Percentiles rank a stretch among this genome's conserved stretches.
Conservation (phyloP, 2,329 filamentous ascomycete species). For the Talaromyces sp. region DNA sequence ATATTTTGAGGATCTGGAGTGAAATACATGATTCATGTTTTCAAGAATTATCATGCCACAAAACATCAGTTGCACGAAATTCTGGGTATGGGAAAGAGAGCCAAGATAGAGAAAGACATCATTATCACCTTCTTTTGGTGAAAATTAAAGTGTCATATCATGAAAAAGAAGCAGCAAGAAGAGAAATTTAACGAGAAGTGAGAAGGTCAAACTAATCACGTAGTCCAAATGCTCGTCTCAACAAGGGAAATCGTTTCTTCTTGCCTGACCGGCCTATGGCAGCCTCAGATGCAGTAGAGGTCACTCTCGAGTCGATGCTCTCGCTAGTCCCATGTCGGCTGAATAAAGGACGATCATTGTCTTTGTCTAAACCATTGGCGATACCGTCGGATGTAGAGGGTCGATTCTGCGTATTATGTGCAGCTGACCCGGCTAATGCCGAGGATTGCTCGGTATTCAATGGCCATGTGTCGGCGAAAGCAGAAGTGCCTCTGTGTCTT, state of each 20-base stretch:
- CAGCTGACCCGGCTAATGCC: neutral
- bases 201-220: conserved; percentile 20
- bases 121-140: neutral
- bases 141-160: neutral
- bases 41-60: neutral
- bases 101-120: neutral
- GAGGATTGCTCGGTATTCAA: neutral
- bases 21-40: neutral
- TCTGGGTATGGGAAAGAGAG: neutral
- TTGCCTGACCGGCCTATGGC: conserved; percentile 34
- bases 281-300: conserved; percentile 22
- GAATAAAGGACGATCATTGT: conserved; percentile 3
- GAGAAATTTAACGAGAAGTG: neutral
- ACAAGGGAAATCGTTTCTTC: conserved; percentile 43
- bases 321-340: conserved; percentile 11
- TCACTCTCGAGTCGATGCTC: conserved; percentile 16
- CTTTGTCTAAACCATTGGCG: conserved; percentile 2
- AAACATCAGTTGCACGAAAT: neutral
- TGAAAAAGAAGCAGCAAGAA: neutral
- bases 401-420: neutral
- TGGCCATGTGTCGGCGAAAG: conserved; percentile 1
- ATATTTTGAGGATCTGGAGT: neutral
- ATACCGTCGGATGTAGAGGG: conserved; percentile 17
- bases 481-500: conserved; percentile 12
- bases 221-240: conserved; percentile 43